phyloP scores from a whole-genome alignment of 2,329 filamentous ascomycete genomes.

The Magnaporthales sp. region DNA sequence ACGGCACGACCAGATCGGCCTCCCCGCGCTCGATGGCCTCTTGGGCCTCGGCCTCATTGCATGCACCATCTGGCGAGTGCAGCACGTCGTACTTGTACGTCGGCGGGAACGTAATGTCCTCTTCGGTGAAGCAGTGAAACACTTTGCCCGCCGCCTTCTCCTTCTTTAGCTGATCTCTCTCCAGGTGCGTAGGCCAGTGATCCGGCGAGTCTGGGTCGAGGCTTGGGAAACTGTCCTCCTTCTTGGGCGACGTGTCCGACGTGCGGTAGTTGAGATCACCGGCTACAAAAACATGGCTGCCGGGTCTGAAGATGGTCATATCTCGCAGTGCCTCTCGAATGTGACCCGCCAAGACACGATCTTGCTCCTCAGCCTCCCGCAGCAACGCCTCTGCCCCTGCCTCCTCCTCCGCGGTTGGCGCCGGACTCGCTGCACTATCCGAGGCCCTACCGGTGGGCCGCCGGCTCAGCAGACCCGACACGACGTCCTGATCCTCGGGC shows the following conservation, averaged over 20 bases:
- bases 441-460: slow-evolving; percentile 8
- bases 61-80: slow-evolving; percentile 21
- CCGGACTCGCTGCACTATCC: slow-evolving; percentile 13
- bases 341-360: slow-evolving; percentile 8
- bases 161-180: slow-evolving; percentile 68
- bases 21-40: slow-evolving; percentile 17
- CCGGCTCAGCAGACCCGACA: not conserved
- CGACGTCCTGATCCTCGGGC: not conserved
- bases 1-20: slow-evolving; percentile 36
- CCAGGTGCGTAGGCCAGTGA: slow-evolving; percentile 60
- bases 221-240: slow-evolving; percentile 55
- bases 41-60: slow-evolving; percentile 17
- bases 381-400: slow-evolving; percentile 31
- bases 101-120: slow-evolving; percentile 69
- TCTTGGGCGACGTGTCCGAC: slow-evolving; percentile 52
- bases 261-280: slow-evolving; percentile 97
- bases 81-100: slow-evolving; percentile 79
- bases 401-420: slow-evolving; percentile 21
- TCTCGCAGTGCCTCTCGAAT: slow-evolving; percentile 31
- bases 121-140: slow-evolving; percentile 71
- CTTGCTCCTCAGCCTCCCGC: slow-evolving; percentile 13
- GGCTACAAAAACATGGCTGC: slow-evolving; percentile 72
- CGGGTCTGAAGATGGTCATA: slow-evolving; percentile 64
- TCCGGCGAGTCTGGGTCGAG: slow-evolving; percentile 42
- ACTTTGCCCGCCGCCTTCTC: slow-evolving; percentile 63